phyloP scores from a whole-genome alignment of 805 yeast species.

The Yarrowia sp. region DNA sequence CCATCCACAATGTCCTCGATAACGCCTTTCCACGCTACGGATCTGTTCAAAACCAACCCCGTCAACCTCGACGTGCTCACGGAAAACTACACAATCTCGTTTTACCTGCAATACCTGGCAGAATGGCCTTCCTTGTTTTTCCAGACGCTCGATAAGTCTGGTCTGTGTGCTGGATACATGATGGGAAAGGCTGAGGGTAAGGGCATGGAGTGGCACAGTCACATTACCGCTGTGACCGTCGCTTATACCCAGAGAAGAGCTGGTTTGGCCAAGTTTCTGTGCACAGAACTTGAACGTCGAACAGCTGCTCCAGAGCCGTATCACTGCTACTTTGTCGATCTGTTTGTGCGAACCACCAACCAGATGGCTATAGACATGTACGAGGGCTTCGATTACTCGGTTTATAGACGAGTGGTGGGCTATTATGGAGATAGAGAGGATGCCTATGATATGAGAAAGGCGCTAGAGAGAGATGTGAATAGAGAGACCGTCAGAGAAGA shows the following conservation, averaged over 20 bases:
- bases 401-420: constrained; percentile 85
- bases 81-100: constrained; percentile 85
- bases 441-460: constrained; percentile 76
- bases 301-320: constrained; percentile 76
- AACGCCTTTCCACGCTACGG: constrained; percentile 86
- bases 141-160: constrained; percentile 58
- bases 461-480: constrained; percentile 59
- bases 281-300: constrained; percentile 72
- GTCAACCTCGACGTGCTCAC: constrained; percentile 89
- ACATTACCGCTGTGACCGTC: constrained; percentile 94
- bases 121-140: constrained; percentile 91
- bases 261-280: constrained; percentile 82
- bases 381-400: constrained; percentile 83
- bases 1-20: constrained; percentile 74
- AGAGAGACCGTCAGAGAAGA: constrained; percentile 31
- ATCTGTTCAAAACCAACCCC: constrained; percentile 72
- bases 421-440: constrained; percentile 71
- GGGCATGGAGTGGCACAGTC: constrained; percentile 90
- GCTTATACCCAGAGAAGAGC: constrained; percentile 81
- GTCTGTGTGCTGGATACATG: constrained; percentile 61
- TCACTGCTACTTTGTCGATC: constrained; percentile 82
- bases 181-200: constrained; percentile 96
- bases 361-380: constrained; percentile 79
- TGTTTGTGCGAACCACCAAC: constrained; percentile 90
- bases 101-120: constrained; percentile 81